Base-by-base conservation (phyloP, 352 stramenopile genomes). In the Pythium vanterpoolii region DNA sequence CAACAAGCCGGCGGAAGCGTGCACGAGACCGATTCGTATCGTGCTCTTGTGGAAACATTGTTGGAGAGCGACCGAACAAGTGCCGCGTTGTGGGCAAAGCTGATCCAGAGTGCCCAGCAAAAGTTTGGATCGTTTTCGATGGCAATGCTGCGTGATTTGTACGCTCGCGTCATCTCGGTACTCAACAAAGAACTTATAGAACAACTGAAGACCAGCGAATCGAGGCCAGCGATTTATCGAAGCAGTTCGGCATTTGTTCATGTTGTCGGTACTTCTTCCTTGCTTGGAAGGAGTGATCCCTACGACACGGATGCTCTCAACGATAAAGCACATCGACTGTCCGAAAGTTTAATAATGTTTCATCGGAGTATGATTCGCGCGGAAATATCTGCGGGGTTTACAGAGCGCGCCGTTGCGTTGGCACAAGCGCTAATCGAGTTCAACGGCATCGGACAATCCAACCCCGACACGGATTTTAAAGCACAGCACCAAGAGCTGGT, bases 71-170 rank as follows among this genome's bases (percentile, higher is more conserved):
- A 92, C 51, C 46, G 62, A 31, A 75, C 68, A 4, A 87, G 81
- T 61, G 57, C 49, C 1, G 59, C 74, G 7, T 50, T 92, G 26
- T 95, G 86, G 86, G 23, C 73, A 19, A 78, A 78, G 24, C 49
- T 90, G 33, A 36, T 95, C 11, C 51, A 73, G 38, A 67, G 39
- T 46, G 65, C 56, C 1, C 76, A 84, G 26, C 75, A 91, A 53
- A 77, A 83, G 16, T 95, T 93, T 66, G 67, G 76, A 23, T 73
- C 50, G 28, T 95, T 95, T 53, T 88, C 78, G 1, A 73, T 93
- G 60, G 68, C 83, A 7, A 68, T 74, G 43, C 47, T 90, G 19
- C 83, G 83, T 10, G 76, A 95, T 28, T 42, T 89, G 23, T 93
- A 83, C 51, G 86, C 83, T 21, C 76, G 86, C 9, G 71, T 89